Percentiles rank a stretch among this genome's conserved stretches.
phyloP scores from a whole-genome alignment of 805 yeast species.

The Ogataea ramenticola region DNA sequence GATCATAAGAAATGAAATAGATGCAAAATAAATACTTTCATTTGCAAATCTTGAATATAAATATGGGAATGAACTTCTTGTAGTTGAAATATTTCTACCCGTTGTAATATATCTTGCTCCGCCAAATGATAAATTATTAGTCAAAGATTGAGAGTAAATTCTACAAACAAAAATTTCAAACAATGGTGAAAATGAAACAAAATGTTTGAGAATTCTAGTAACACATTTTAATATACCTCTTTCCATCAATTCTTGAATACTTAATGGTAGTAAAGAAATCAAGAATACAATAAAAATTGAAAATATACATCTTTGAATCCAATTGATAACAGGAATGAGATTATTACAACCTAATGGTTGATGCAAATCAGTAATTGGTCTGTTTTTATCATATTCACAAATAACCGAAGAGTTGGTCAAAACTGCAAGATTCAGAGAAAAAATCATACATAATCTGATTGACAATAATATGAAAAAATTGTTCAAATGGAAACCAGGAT shows the following conservation, averaged over 20 bases:
- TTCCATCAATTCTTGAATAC: constrained; percentile 72
- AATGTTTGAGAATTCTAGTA: constrained; percentile 56
- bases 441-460: constrained; percentile 52
- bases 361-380: constrained; percentile 55
- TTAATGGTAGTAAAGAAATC: constrained; percentile 66
- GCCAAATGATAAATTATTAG: constrained; percentile 63
- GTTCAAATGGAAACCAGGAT: constrained; percentile 80
- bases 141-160: constrained; percentile 63
- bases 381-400: constrained; percentile 52
- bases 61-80: constrained; percentile 56
- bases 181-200: constrained; percentile 64
- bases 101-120: constrained; percentile 81
- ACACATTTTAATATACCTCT: constrained; percentile 67
- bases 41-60: constrained; percentile 65
- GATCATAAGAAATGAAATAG: constrained; percentile 41
- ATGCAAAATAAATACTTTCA: constrained; percentile 62
- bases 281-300: constrained; percentile 71
- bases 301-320: constrained; percentile 67
- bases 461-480: constrained; percentile 69
- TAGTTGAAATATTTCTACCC: constrained; percentile 77
- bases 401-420: constrained; percentile 53
- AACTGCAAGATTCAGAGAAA: constrained; percentile 54
- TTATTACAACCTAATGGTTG: constrained; percentile 67
- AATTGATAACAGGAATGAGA: constrained; percentile 60
- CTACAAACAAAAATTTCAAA: constrained; percentile 78